phyloP scores from a whole-genome alignment of 179 eudicot genomes.

The Vitellaria paradoxa region DNA sequence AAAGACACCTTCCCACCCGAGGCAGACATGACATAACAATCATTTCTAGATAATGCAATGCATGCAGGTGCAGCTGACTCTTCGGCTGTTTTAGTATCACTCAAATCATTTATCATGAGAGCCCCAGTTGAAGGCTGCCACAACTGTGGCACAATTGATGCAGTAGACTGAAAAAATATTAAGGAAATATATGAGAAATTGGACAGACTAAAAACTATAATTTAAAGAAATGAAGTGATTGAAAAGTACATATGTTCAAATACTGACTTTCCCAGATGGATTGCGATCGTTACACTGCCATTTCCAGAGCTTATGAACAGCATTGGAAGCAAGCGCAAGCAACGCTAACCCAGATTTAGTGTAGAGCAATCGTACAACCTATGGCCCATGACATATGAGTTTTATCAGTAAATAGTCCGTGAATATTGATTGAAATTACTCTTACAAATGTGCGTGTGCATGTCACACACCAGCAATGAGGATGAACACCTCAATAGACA shows the following conservation, averaged over 20 bases:
- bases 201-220: no score
- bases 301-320: constrained; percentile 59
- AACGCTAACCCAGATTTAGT: constrained; percentile 57
- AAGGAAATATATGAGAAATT: no score
- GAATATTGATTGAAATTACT: no score
- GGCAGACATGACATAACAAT: constrained; percentile 62
- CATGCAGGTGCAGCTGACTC: constrained; percentile 48
- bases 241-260: background rate
- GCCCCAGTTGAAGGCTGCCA: constrained; percentile 55
- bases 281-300: constrained; percentile 61
- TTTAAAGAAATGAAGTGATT: no score
- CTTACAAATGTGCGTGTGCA: no score
- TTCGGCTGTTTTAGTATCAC: constrained; percentile 39
- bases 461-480: background rate
- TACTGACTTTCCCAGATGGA: constrained; percentile 52
- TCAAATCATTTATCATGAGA: constrained; percentile 44
- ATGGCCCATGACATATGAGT: background rate
- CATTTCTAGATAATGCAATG: constrained; percentile 59
- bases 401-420: no score
- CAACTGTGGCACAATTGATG: constrained; percentile 42
- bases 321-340: constrained; percentile 46
- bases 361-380: constrained; percentile 50
- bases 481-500: background rate
- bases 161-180: constrained; percentile 39
- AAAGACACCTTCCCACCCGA: constrained; percentile 56